A percentile compares a stretch with the other conserved stretches of the same genome.
These are phyloP conservation scores for Lactarius akahatsu DNA, from an alignment of 768 basidiomycete genomes.

Conservation along the genomic window DNA sequence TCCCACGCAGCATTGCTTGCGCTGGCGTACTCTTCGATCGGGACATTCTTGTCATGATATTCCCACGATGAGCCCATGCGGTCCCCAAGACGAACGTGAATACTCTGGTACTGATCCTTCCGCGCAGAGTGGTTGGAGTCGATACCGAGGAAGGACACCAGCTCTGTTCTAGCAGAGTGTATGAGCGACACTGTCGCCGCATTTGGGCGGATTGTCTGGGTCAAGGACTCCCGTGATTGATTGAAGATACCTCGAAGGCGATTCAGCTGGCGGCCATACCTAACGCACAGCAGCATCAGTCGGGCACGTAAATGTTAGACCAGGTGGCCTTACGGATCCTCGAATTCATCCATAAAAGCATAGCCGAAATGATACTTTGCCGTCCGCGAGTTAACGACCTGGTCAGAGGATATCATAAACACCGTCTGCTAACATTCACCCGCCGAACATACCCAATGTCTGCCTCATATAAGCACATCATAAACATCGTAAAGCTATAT, in stretches of 20 bases:
- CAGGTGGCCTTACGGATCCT: constrained; percentile 53
- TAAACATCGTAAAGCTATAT: constrained; percentile 14
- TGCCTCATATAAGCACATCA: constrained; percentile 33
- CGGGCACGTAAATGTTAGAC: neutral
- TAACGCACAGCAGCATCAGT: constrained; percentile 31
- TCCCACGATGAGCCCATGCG: constrained; percentile 46
- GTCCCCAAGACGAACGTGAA: constrained; percentile 67
- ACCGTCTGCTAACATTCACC: neutral
- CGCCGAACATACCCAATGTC: constrained; percentile 57
- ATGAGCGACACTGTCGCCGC: constrained; percentile 48
- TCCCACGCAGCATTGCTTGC: constrained; percentile 46
- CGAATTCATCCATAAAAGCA: constrained; percentile 54
- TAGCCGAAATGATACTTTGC: constrained; percentile 64
- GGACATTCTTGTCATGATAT: constrained; percentile 47
- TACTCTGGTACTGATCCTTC: constrained; percentile 45
- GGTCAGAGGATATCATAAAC: constrained; percentile 7
- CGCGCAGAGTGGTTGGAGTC: constrained; percentile 13
- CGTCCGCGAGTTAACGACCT: constrained; percentile 65
- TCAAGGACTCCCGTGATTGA: constrained; percentile 47
- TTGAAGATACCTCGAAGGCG: constrained; percentile 57
- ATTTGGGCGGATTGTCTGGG: constrained; percentile 54
- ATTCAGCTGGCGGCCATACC: constrained; percentile 54
- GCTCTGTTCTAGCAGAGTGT: constrained; percentile 46
- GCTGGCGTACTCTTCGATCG: constrained; percentile 48
- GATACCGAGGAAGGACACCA: constrained; percentile 36